Conservation (phyloP, 768 basidiomycete genomes). For the Lactarius hatsudake region DNA sequence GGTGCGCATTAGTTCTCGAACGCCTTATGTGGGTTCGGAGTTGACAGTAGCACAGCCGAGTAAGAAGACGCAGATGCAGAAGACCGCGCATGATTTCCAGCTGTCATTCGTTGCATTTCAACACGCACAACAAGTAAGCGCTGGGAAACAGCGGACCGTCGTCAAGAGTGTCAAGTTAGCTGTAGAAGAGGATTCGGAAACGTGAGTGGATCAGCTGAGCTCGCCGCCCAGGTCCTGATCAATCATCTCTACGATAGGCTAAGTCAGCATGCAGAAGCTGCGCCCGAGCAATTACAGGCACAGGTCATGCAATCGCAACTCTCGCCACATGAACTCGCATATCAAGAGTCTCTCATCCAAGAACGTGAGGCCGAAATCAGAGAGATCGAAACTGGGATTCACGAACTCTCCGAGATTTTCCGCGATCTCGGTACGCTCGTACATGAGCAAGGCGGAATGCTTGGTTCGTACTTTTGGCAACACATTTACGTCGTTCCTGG, state of each 20-base stretch:
- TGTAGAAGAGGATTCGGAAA: slow-evolving; percentile 66
- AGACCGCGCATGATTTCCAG: slow-evolving; percentile 91
- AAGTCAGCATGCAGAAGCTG: slow-evolving; percentile 32
- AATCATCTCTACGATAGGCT: background rate
- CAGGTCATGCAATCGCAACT: slow-evolving; percentile 68
- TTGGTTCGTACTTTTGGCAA: slow-evolving; percentile 57
- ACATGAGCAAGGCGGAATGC: slow-evolving; percentile 89
- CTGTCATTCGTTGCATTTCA: slow-evolving; percentile 90
- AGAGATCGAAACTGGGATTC: slow-evolving; percentile 95
- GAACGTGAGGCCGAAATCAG: slow-evolving; percentile 94
- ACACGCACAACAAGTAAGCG: slow-evolving; percentile 84
- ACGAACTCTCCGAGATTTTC: slow-evolving; percentile 95
- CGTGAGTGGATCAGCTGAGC: slow-evolving; percentile 29
- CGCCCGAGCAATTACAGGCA: slow-evolving; percentile 63
- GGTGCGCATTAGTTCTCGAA: slow-evolving; percentile 40
- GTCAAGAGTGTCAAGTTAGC: slow-evolving; percentile 84
- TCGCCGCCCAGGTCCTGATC: background rate
- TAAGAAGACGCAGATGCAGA: slow-evolving; percentile 81
- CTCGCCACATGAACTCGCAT: slow-evolving; percentile 90
- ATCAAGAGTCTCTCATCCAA: slow-evolving; percentile 91
- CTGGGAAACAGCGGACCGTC: slow-evolving; percentile 83
- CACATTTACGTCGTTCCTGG: background rate
- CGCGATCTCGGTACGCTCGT: slow-evolving; percentile 93
- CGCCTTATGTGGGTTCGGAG: background rate
- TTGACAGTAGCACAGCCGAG: slow-evolving; percentile 50